phyloP scores from a whole-genome alignment of 495 filamentous ascomycete genomes.

The Aspergillus panamensis region DNA sequence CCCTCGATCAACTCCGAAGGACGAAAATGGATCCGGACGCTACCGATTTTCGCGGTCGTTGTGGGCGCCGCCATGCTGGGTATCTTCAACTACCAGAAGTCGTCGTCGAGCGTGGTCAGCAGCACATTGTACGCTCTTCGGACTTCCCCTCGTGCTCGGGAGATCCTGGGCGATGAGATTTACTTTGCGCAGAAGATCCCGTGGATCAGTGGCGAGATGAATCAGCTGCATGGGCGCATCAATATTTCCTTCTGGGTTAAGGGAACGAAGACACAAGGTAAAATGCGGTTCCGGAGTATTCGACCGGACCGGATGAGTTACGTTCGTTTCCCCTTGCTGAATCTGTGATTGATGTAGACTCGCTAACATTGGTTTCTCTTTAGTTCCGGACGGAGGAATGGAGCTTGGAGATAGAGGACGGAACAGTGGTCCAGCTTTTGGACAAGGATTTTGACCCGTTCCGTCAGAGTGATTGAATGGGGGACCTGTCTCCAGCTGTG shows the following conservation, averaged over 20 bases:
- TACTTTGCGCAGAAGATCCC: conserved; percentile 85
- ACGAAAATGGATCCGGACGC: conserved; percentile 46
- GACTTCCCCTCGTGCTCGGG: conserved; percentile 68
- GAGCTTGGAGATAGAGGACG: conserved; percentile 68
- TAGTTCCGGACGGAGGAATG: conserved; percentile 74
- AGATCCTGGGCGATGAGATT: conserved; percentile 82
- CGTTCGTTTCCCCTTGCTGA: conserved; percentile 42
- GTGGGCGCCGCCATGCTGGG: conserved; percentile 65
- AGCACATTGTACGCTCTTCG: conserved; percentile 88
- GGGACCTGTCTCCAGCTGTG: conserved; percentile 4
- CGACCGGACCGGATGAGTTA: conserved; percentile 68
- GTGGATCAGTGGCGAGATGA: conserved; percentile 90
- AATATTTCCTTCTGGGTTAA: conserved; percentile 85
- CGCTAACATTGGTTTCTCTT: not conserved
- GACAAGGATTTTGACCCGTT: conserved; percentile 61
- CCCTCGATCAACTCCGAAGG: conserved; percentile 44
- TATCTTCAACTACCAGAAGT: conserved; percentile 99
- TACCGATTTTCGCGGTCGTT: conserved; percentile 56
- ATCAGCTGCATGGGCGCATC: conserved; percentile 89
- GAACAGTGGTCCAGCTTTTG: conserved; percentile 61
- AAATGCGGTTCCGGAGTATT: conserved; percentile 77
- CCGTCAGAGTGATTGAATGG: conserved; percentile 29
- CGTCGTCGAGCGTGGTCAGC: conserved; percentile 73
- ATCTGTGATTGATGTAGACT: not conserved
- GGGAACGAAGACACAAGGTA: conserved; percentile 66